Evolutionary conservation across 2,329 filamentous ascomycete genomes (phyloP), one percentile per base, ranked within the genome.

Genomic region (Hirsutella thompsonii): DNA sequence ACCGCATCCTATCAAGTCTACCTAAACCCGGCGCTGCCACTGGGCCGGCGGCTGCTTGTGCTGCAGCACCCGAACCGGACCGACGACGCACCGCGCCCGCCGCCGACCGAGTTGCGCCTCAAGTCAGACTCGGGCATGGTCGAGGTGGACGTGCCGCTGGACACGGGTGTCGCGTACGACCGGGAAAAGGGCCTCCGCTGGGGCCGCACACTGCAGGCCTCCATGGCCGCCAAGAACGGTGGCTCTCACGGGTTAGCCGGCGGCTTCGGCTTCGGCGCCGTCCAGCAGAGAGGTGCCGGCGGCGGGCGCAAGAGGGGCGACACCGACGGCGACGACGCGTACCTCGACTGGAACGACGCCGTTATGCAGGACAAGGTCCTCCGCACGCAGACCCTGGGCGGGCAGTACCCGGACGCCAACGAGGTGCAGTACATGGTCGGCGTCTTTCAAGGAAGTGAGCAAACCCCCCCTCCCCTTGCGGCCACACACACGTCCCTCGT

Each of bases 381-480:
- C 55, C 72, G 78, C 38, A 83, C 78, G 44, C 87, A 94, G 66
- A 94, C 88, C 0, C 69, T 94, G 19, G 89, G 88, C 36, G 92
- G 92, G 0, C 81, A 90, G 58, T 80, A 86, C 46, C 70, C 80
- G 11, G 72, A 77, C 33, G 68, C 78, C 3, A 77, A 80, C 47
- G 75, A 81, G 47, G 81, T 82, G 19, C 81, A 86, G 49, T 94
- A 94, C 64, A 93, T 95, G 79, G 72, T 95, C 38, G 92, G 87
- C 21, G 82, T 88, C n/a, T 95, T 96, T 57, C 76, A 82, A 56
- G 81, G 81, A 39, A 76, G 86, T 90, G 61, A 20, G 5, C 5
- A 8, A 18, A 18, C n/a, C 8, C 20, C 13, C 5, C 5, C 11
- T 20, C 30, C 5, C 18, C 39, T 37, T n/a, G 11, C 20, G 3